Conservation (phyloP, 2,329 filamentous ascomycete species). For the Alternaria sp. region DNA sequence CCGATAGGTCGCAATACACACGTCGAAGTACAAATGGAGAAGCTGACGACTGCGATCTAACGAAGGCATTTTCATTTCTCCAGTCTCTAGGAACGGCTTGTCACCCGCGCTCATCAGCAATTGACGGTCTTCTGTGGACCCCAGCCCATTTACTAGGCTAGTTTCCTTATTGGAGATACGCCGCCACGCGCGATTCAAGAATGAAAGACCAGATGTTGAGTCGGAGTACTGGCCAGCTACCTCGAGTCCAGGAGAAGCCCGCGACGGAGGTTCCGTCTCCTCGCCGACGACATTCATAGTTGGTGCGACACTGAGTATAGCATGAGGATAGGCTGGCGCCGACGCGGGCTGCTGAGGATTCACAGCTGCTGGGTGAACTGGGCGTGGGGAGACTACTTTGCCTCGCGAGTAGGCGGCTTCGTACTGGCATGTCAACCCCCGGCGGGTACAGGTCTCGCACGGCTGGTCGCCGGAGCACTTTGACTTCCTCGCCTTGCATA, state of each 20-base stretch:
- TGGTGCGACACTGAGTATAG: not conserved
- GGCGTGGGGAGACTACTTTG: constrained; percentile 32
- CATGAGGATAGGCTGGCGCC: constrained; percentile 1
- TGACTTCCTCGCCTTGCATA: constrained; percentile 43
- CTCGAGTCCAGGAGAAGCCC: constrained; percentile 59
- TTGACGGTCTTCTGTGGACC: constrained; percentile 50
- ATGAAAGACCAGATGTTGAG: constrained; percentile 61
- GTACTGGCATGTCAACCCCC: constrained; percentile 32
- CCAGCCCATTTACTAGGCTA: constrained; percentile 31
- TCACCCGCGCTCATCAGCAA: constrained; percentile 62
- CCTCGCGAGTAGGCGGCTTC: constrained; percentile 39
- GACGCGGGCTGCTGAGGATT: not conserved
- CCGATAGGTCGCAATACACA: constrained; percentile 67
- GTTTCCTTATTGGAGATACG: constrained; percentile 68
- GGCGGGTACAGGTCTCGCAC: constrained; percentile 32
- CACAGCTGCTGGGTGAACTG: not conserved
- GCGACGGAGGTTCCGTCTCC: constrained; percentile 27
- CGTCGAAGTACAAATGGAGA: constrained; percentile 65
- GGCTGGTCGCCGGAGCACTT: constrained; percentile 42
- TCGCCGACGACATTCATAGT: not conserved
- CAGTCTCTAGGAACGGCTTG: constrained; percentile 55
- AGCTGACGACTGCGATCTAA: constrained; percentile 42
- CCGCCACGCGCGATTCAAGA: constrained; percentile 74
- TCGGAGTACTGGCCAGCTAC: constrained; percentile 66
- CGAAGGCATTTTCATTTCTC: constrained; percentile 36